Base-by-base conservation (phyloP, 2,329 filamentous ascomycete species). In the Alternaria consortialis region DNA sequence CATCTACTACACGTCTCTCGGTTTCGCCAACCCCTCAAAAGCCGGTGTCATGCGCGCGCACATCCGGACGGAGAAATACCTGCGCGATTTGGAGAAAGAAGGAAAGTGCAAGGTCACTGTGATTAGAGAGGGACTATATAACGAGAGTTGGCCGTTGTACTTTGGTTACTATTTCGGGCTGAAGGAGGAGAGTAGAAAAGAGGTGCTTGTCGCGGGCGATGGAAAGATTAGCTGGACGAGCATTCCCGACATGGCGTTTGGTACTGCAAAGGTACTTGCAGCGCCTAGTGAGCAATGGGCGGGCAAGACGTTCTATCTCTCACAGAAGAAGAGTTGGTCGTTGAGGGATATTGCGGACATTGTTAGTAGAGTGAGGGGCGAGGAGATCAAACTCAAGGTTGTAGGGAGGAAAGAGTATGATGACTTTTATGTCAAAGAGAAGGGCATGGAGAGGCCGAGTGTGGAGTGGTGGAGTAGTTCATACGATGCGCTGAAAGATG, bases 131-230 rank as follows among this genome's bases (percentile, higher is more conserved):
- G 82, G 82, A 0, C 53, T 83, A 56, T 83, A 83, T 56, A 82
- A 80, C 46, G 81, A 83, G 68, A 79, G 74, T 54, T 84, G 82
- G 82, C 82, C 81, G 7, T 64, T 84, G 20, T 83, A 83, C 60
- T 76, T 83, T 20, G 81, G 82, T 0, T 80, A 83, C 54, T 83
- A 79, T 48, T 76, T 76, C 12, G 63, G 63, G 0, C 40, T 77
- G 2, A 72, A 71, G 9, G 60, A 72, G 2, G 81, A 83, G 39
- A 65, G 66, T 0, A 66, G 81, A 51, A 69, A 42, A 1, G 77
- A 81, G 39, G 71, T 83, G 1, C 37, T 81, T 0, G 73, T 80
- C 8, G 81, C 75, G 0, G 82, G 81, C 0, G 81, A 83, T 62
- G 73, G 80, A 7, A 70, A 68, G 7, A 74, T 83, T 3, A 78